A percentile compares a stretch with the other conserved stretches of the same genome.
phyloP scores from a whole-genome alignment of 139 green algal genomes.

The Parachlorella kessleri region DNA sequence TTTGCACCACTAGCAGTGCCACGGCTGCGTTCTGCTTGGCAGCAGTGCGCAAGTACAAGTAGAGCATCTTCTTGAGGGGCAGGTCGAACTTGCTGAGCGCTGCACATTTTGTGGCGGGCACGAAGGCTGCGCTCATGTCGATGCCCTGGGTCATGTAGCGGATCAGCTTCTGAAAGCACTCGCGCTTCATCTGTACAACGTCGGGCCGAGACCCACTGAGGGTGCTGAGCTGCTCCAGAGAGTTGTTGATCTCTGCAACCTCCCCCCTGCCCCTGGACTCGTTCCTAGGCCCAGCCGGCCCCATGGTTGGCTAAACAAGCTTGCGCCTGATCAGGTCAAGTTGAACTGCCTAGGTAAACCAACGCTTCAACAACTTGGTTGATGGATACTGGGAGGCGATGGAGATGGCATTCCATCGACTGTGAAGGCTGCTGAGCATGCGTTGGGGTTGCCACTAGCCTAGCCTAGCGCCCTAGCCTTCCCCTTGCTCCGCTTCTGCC shows the following conservation, averaged over 20 bases:
- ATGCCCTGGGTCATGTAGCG: slow-evolving; percentile 93
- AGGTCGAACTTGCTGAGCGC: slow-evolving; percentile 43
- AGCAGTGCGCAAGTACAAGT: slow-evolving; percentile 91
- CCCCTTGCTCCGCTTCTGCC: no score
- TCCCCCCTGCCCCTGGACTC: slow-evolving; percentile 8
- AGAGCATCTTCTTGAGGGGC: slow-evolving; percentile 95
- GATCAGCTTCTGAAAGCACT: slow-evolving; percentile 87
- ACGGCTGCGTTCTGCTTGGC: slow-evolving; percentile 58
- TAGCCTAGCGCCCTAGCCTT: no score
- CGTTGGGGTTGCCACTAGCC: no score
- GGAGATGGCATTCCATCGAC: no score
- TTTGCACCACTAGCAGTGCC: slow-evolving; percentile 45
- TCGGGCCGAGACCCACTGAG: slow-evolving; percentile 30
- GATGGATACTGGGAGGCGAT: no score
- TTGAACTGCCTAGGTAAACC: no score
- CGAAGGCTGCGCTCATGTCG: slow-evolving; percentile 93
- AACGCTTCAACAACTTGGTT: no score
- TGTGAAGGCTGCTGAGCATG: no score
- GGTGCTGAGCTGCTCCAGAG: slow-evolving; percentile 37
- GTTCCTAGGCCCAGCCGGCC: no score
- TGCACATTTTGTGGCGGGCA: slow-evolving; percentile 50
- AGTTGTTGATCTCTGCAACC: slow-evolving; percentile 41
- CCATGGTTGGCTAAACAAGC: no score
- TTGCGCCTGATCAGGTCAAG: no score
- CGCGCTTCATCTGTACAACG: slow-evolving; percentile 60